Base-by-base conservation (phyloP, 1,139 yeast genomes). In the Pichia inconspicua region DNA sequence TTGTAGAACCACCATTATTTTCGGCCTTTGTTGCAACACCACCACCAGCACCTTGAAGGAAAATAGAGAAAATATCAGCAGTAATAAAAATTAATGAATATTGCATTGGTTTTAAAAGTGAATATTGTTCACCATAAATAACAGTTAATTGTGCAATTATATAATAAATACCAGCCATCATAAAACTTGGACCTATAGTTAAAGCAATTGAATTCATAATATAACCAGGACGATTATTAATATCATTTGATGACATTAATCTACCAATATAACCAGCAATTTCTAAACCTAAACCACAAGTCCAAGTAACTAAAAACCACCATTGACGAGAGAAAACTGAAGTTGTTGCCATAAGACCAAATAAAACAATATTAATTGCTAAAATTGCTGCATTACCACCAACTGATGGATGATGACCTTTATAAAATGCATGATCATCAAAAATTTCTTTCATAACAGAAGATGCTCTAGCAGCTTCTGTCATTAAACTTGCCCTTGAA, bases 131-230 rank as follows among this genome's bases (percentile, higher is more conserved):
- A 6, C 95, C 95, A 63, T 79, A 84, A 9, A 86, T 70, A 46
- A 84, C 78, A 43, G 84, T 78, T 54, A 84, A 58, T 64, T 86
- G 88, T 5, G 89, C 94, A 58, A 88, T 72, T 46, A 83, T 67
- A 59, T 78, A 85, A 66, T 89, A 89, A 9, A 89, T 73, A 5
- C 95, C 96, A 4, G 85, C 97, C 89, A 87, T 85, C 47, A 86
- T 73, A 63, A 90, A 88, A 8, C 92, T 92, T 0, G 97, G 97
- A 0, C 89, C 92, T 46, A 89, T 68, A 0, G 95, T 87, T 52
- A 88, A 69, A 50, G 83, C 70, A 46, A 82, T 75, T 54, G 81
- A 77, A 64, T 89, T 96, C 53, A 81, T 66, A 47, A 86, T 65
- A 62, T 72, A 89, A 44, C 69, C 69, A 50, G 73, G 63, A 46